Evolutionary conservation across 768 basidiomycete species (phyloP).

Genomic region (Mycena capillaripes): DNA sequence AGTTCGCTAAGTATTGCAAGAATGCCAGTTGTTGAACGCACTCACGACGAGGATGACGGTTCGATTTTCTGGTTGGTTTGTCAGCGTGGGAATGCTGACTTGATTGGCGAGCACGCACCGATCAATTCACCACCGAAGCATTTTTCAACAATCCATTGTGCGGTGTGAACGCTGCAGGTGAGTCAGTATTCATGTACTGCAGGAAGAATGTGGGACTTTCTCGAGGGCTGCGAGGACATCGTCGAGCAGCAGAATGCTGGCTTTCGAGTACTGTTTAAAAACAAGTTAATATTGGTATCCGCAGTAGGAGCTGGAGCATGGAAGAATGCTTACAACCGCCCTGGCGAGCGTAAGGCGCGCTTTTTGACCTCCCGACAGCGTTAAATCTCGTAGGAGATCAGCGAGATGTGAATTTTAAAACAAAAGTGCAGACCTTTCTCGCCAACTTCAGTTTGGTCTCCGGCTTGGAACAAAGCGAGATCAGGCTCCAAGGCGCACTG

Average conservation of each 20-base stretch:
- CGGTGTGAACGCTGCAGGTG: conserved; percentile 57
- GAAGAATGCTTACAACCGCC: conserved; percentile 45
- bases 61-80: conserved; percentile 34
- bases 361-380: conserved; percentile 54
- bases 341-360: conserved; percentile 63
- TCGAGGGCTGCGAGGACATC: conserved; percentile 75
- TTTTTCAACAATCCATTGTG: conserved; percentile 65
- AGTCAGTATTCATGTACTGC: conserved; percentile 34
- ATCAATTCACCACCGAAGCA: conserved; percentile 60
- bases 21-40: neutral
- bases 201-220: conserved; percentile 13
- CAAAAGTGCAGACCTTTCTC: conserved; percentile 69
- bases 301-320: conserved; percentile 49
- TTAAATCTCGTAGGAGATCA: neutral
- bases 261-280: conserved; percentile 56
- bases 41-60: conserved; percentile 63
- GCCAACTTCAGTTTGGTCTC: conserved; percentile 73
- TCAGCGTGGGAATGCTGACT: neutral
- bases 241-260: conserved; percentile 77
- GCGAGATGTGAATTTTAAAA: conserved; percentile 44
- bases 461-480: conserved; percentile 76
- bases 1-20: neutral
- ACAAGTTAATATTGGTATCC: conserved; percentile 41
- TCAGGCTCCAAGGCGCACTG: conserved; percentile 85
- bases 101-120: conserved; percentile 31